phyloP scores from a whole-genome alignment of 169 alveolate species.

The Theileria equi region DNA sequence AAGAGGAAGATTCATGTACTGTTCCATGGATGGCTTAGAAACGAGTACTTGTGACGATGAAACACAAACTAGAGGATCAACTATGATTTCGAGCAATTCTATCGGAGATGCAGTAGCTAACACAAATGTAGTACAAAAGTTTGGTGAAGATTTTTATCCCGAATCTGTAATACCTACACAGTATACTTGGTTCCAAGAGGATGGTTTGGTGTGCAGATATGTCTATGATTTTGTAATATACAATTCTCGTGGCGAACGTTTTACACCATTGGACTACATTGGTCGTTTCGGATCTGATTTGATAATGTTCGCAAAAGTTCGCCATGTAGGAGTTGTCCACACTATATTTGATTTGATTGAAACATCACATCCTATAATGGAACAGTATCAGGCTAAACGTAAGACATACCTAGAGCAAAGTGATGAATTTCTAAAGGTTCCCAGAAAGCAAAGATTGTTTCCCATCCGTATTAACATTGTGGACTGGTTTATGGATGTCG shows the following conservation, averaged over 20 bases:
- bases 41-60: slow-evolving; percentile 5
- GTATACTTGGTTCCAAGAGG: slow-evolving; percentile 48
- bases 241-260: slow-evolving; percentile 33
- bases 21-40: slow-evolving; percentile 21
- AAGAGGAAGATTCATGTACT: not conserved
- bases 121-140: slow-evolving; percentile 17
- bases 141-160: slow-evolving; percentile 26
- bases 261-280: slow-evolving; percentile 46
- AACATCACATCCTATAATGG: slow-evolving; percentile 20
- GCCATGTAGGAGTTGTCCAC: slow-evolving; percentile 10
- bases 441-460: slow-evolving; percentile 12
- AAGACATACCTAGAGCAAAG: not conserved
- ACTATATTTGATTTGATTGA: slow-evolving; percentile 8
- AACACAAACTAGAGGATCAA: slow-evolving; percentile 1
- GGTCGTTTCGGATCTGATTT: slow-evolving; percentile 9
- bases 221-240: slow-evolving; percentile 33
- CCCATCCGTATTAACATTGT: slow-evolving; percentile 14
- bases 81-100: not conserved
- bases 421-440: slow-evolving; percentile 1
- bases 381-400: not conserved
- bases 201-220: slow-evolving; percentile 49
- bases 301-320: slow-evolving; percentile 30
- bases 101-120: slow-evolving; percentile 23
- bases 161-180: slow-evolving; percentile 42
- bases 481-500: slow-evolving; percentile 53